phyloP scores from a whole-genome alignment of 2,329 filamentous ascomycete species.

The Epichloe elymi region DNA sequence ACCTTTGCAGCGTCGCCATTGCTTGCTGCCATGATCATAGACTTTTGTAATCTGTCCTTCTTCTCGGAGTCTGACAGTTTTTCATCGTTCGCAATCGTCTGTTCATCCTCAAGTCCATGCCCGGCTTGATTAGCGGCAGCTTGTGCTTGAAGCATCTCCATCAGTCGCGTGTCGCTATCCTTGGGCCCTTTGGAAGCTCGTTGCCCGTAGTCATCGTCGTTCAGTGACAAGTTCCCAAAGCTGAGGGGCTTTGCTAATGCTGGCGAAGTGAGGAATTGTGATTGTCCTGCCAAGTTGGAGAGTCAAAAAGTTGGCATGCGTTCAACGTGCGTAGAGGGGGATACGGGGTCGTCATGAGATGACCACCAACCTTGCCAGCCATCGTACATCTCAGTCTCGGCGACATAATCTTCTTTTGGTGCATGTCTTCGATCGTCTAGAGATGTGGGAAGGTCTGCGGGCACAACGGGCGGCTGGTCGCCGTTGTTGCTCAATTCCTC shows the following conservation, averaged over 20 bases:
- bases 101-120: conserved; percentile 62
- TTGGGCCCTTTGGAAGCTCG: conserved; percentile 37
- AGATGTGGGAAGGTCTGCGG: conserved; percentile 77
- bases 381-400: conserved; percentile 95
- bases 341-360: background rate
- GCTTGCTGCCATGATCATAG: conserved; percentile 87
- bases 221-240: conserved; percentile 69
- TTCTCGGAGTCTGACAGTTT: conserved; percentile 67
- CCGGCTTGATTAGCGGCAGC: conserved; percentile 69
- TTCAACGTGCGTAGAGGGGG: background rate
- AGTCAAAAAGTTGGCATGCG: conserved; percentile 8
- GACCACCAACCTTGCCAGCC: conserved; percentile 72
- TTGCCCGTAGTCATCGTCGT: conserved; percentile 66
- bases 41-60: conserved; percentile 67
- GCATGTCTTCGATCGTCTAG: conserved; percentile 73
- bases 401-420: conserved; percentile 46
- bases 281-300: conserved; percentile 54
- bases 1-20: conserved; percentile 86
- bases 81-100: conserved; percentile 61
- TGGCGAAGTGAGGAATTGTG: conserved; percentile 83
- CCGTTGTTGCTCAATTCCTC: conserved; percentile 31
- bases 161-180: conserved; percentile 76
- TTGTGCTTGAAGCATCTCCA: conserved; percentile 93
- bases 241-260: conserved; percentile 71
- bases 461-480: conserved; percentile 44